Evolutionary conservation across 1,284 basidiomycete species (phyloP), one percentile per base, ranked within the genome.

Genomic region (Malassezia nana): DNA sequence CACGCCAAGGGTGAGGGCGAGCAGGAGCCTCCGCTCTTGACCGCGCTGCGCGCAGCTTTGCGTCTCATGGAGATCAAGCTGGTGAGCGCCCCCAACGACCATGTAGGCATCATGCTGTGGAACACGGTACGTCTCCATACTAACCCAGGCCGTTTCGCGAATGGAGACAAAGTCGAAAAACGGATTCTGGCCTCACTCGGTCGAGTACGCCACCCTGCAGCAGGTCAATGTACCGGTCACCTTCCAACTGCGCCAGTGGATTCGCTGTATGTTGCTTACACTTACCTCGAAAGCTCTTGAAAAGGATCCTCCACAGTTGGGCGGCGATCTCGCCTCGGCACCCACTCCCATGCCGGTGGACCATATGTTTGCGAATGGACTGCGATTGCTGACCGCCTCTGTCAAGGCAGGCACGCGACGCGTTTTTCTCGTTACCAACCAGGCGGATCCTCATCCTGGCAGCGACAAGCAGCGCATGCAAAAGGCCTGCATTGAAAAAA

Each of bases 371-470:
- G 81, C 51, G 69, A 76, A 50, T 79, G 78, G 33, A 3, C 55
- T 77, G 4, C 42, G 57, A 5, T 58, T 74, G 35, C 60, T 63
- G 15, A 87, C 89, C 64, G 84, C 89, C 0, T 13, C 87, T 81
- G 86, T 83, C 4, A 89, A 87, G 65, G 85, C 84, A 0, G 88
- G 89, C 0, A 83, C 84, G 29, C 91, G 92, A 69, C 83, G 91
- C 8, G 81, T 96, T 1, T 95, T 96, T 69, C 79, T 90, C 46
- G 85, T 98, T 44, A 96, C 92, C 0, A 85, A 96, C 70, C 83
- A 90, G 59, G 92, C 95, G 67, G 75, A 83, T 50, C 84, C 84
- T 12, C 60, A 64, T 50, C 58, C 63, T 4, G 57, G 60, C 3
- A 43, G 16, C 20, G 22, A 29, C 4, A 54, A 54, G 22, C 20